phyloP scores from a whole-genome alignment of 257 asterid species.

The Nemophila menziesii region DNA sequence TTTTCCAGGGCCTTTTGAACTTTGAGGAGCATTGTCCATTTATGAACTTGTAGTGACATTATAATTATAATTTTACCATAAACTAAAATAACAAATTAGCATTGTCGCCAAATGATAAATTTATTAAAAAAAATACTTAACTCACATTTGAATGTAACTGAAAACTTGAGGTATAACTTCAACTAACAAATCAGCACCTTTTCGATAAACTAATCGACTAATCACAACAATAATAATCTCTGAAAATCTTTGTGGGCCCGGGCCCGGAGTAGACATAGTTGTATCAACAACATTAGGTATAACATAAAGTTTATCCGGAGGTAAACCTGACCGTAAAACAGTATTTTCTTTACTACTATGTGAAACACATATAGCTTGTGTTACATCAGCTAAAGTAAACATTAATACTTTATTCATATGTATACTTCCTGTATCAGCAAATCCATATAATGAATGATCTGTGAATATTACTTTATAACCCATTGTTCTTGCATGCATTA shows the following conservation, averaged over 20 bases:
- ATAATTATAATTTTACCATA: no score
- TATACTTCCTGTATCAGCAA: conserved; percentile 91
- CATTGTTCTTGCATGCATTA: conserved; percentile 98
- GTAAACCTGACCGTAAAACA: conserved; percentile 83
- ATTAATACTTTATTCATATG: conserved; percentile 97
- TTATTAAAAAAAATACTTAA: no score
- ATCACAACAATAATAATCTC: conserved; percentile 80
- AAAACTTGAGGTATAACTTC: conserved; percentile 90
- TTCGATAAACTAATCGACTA: conserved; percentile 88
- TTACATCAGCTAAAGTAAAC: conserved; percentile 89
- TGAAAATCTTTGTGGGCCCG: conserved; percentile 35
- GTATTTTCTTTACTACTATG: conserved; percentile 94
- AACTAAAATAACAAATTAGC: no score
- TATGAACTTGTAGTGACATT: no score
- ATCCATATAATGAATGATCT: conserved; percentile 96
- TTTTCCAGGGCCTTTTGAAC: no score
- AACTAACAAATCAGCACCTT: conserved; percentile 92
- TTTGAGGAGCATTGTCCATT: no score
- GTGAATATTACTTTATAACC: conserved; percentile 92
- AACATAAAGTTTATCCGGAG: conserved; percentile 88
- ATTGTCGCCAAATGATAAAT: no score
- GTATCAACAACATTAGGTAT: conserved; percentile 97
- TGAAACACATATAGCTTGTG: conserved; percentile 93
- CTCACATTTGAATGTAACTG: conserved; percentile 71
- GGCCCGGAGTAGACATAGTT: conserved; percentile 90